Evolutionary conservation across 768 basidiomycete genomes (phyloP).

Genomic region (Paxillus involutus): DNA sequence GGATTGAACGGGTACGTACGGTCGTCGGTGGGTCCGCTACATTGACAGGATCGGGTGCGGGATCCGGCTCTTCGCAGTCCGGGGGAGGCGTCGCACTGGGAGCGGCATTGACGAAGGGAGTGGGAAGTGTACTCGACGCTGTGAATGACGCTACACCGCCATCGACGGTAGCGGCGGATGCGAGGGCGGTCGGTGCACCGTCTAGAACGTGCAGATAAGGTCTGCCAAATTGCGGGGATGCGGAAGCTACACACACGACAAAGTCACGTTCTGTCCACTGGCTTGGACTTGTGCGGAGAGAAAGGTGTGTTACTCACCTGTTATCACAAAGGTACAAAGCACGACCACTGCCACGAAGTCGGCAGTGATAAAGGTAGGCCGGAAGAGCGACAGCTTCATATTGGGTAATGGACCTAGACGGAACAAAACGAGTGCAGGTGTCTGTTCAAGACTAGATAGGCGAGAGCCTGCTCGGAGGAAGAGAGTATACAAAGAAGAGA

Average conservation of each 20-base stretch:
- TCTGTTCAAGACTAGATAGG: background rate
- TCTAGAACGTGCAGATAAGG: slow-evolving; percentile 13
- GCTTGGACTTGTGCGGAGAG: too few species aligned
- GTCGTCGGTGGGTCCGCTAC: background rate
- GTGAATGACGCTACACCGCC: background rate
- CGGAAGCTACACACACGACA: slow-evolving; percentile 5
- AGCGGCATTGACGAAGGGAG: background rate
- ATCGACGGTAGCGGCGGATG: background rate
- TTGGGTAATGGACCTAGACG: background rate
- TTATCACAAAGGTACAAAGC: slow-evolving; percentile 7
- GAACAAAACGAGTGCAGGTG: background rate
- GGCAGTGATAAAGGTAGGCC: slow-evolving; percentile 14
- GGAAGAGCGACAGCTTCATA: slow-evolving; percentile 24
- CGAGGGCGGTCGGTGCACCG: background rate
- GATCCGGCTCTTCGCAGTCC: background rate
- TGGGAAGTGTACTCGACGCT: background rate
- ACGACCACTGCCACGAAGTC: slow-evolving; percentile 6
- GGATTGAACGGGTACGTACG: background rate
- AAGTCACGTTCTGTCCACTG: background rate
- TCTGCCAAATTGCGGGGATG: slow-evolving; percentile 21
- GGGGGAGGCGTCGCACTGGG: background rate
- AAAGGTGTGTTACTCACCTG: slow-evolving; percentile 11
- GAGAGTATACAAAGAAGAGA: background rate
- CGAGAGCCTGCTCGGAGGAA: slow-evolving; percentile 14
- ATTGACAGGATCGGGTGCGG: background rate